Percentiles rank a stretch among this genome's conserved stretches.
Conservation (phyloP, 495 filamentous ascomycete genomes). For the Aspergillus leporis region DNA sequence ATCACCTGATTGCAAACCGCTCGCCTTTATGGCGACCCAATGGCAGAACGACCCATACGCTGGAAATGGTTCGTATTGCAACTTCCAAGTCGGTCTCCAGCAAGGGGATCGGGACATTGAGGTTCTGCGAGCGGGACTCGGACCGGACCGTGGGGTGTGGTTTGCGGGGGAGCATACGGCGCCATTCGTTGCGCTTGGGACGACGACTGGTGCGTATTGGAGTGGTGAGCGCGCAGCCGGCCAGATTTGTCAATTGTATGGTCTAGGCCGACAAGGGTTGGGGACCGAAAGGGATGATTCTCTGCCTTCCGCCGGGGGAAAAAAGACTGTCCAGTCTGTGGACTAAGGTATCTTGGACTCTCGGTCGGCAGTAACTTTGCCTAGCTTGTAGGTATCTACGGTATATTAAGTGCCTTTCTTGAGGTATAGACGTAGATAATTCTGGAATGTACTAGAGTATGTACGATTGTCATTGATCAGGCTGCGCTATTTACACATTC, state of each 20-base stretch:
- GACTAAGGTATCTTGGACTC: background rate
- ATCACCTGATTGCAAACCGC: constrained; percentile 61
- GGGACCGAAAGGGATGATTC: constrained; percentile 35
- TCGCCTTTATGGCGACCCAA: constrained; percentile 64
- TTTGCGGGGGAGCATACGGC: constrained; percentile 94
- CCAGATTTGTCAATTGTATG: constrained; percentile 53
- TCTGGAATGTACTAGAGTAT: background rate
- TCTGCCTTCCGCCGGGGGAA: constrained; percentile 31
- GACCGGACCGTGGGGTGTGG: constrained; percentile 74
- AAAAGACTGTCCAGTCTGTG: background rate
- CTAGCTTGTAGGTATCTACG: background rate
- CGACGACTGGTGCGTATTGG: constrained; percentile 89
- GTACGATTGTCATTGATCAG: background rate
- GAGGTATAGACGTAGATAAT: background rate
- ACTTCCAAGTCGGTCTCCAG: constrained; percentile 78
- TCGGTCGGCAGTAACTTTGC: background rate
- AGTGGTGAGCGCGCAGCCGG: constrained; percentile 78
- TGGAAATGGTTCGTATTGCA: constrained; percentile 87
- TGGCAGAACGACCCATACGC: constrained; percentile 84
- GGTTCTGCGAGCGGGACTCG: constrained; percentile 63
- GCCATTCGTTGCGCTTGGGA: constrained; percentile 85
- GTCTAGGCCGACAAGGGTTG: constrained; percentile 30
- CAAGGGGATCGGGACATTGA: constrained; percentile 71
- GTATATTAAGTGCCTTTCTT: background rate
- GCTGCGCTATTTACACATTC: constrained; percentile 12